Evolutionary conservation across 768 basidiomycete species (phyloP).

Genomic region (Epithele typhae): DNA sequence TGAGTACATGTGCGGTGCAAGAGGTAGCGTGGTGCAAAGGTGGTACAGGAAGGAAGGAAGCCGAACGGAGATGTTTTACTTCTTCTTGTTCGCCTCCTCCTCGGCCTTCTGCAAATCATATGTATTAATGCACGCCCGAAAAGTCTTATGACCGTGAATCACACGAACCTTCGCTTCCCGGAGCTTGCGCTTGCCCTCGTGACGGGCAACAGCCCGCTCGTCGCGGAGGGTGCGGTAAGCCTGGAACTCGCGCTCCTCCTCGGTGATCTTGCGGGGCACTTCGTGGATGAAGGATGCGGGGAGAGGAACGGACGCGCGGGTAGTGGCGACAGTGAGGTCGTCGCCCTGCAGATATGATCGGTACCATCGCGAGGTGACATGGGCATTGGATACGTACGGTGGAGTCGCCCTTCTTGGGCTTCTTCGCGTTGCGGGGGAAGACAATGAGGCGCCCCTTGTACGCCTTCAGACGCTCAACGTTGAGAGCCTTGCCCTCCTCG

Average conservation of each 20-base stretch:
- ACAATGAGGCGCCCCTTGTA: conserved; percentile 93
- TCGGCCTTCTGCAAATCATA: conserved; percentile 65
- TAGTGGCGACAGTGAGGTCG: conserved; percentile 74
- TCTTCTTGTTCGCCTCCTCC: conserved; percentile 91
- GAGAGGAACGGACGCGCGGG: conserved; percentile 62
- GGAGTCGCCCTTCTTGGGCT: conserved; percentile 95
- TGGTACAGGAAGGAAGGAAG: conserved; percentile 14
- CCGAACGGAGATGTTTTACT: conserved; percentile 43
- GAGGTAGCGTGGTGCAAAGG: conserved; percentile 22
- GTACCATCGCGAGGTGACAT: too few relatives aligned
- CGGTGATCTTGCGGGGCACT: conserved; percentile 88
- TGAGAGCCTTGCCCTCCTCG: conserved; percentile 94
- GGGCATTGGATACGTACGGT: conserved; percentile 52
- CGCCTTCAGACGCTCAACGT: conserved; percentile 89
- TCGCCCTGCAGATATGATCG: conserved; percentile 52
- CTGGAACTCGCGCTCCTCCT: conserved; percentile 82
- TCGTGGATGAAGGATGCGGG: conserved; percentile 68
- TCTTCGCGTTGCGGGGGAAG: conserved; percentile 94
- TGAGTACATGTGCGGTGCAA: conserved; percentile 28
- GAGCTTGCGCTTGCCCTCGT: conserved; percentile 85
- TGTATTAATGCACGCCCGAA: too few relatives aligned
- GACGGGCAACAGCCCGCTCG: conserved; percentile 75
- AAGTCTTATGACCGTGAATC: background rate
- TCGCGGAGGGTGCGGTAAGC: conserved; percentile 88
- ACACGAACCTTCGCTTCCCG: conserved; percentile 76